Base-by-base conservation (phyloP, 2,329 filamentous ascomycete genomes). In the Venturia effusa region DNA sequence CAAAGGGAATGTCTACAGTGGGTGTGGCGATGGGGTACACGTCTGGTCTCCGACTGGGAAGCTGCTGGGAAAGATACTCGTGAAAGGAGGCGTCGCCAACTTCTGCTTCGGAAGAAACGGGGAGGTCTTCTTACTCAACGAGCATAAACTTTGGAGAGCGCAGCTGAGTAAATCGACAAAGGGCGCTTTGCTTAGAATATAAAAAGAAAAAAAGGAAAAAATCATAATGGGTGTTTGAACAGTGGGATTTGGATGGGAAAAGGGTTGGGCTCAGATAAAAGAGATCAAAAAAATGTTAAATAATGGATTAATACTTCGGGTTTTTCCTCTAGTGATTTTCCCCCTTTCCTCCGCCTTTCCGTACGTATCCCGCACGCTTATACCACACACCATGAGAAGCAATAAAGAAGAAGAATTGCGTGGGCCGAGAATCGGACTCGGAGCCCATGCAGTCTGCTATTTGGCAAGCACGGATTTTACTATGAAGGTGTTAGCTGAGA, bases 1-100 rank as follows among this genome's bases (percentile, higher is more conserved):
- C 4, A 72, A 79, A 15, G 84, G 84, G 1, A 83, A 85, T 61
- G 77, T 87, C 2, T 86, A 79, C 67, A 73, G 76, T 45, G 79
- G 77, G 0, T 80, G 78, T 64, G 76, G 74, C 3, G 80, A 80
- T 64, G 80, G 80, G 13, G 71, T 83, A n/a, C 78, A 81, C 66
- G 74, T 83, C 2, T 83, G 77, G 75, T 79, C 73, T 57, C 66
- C 74, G 1, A 76, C 73, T 3, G 80, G 80, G 4, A 72, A 71
- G 27, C 71, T 80, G 0, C 73, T 82, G 39, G 80, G 80, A 1
- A 61, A 63, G 24, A 59, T 66, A n/a, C 22, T 67, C 17, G 57
- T 70, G 13, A 64, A 65, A 0, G 78, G 77, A 0, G 77, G 77
- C 0, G 73, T 75, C 2, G 75, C 78, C 0, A 81, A 81, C 65